These are phyloP conservation scores for Penicillium occitanis DNA, from an alignment of 2,329 filamentous ascomycete species.

Conservation along the genomic window DNA sequence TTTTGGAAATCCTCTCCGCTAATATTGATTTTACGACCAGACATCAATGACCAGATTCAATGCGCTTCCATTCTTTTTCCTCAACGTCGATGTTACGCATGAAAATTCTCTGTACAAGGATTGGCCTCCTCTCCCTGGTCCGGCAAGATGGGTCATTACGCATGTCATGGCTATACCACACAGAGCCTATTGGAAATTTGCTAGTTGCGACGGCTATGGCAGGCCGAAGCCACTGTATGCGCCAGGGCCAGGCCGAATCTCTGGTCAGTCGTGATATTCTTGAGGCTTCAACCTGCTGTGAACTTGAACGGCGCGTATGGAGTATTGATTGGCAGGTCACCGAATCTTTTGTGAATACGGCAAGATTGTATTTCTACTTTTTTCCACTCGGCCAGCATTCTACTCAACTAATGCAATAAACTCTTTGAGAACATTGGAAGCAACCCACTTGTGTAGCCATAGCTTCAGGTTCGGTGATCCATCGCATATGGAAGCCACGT, in stretches of 20 bases:
- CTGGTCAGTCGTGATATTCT: neutral
- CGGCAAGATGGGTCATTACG: slow-evolving; percentile 10
- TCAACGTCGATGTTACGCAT: slow-evolving; percentile 15
- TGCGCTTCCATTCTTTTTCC: slow-evolving; percentile 19
- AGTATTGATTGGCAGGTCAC: neutral
- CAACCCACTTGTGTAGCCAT: neutral
- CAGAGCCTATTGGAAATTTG: slow-evolving; percentile 18
- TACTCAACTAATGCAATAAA: neutral
- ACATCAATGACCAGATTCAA: slow-evolving; percentile 16
- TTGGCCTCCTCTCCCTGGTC: slow-evolving; percentile 19
- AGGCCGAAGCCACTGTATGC: slow-evolving; percentile 15
- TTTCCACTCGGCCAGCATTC: neutral
- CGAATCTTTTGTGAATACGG: neutral
- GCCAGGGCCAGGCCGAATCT: neutral
- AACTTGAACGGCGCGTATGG: neutral
- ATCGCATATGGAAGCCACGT: neutral
- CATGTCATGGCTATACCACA: slow-evolving; percentile 11
- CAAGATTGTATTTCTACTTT: neutral
- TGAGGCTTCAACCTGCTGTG: neutral
- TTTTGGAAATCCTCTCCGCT: neutral
- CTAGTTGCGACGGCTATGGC: slow-evolving; percentile 19
- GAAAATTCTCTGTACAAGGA: slow-evolving; percentile 16
- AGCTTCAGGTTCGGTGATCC: neutral
- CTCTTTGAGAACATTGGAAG: neutral
- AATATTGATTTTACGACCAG: neutral